Evolutionary conservation across 169 alveolate species (phyloP), one percentile per base, ranked within the genome.

Genomic region (Plasmodium knowlesi): DNA sequence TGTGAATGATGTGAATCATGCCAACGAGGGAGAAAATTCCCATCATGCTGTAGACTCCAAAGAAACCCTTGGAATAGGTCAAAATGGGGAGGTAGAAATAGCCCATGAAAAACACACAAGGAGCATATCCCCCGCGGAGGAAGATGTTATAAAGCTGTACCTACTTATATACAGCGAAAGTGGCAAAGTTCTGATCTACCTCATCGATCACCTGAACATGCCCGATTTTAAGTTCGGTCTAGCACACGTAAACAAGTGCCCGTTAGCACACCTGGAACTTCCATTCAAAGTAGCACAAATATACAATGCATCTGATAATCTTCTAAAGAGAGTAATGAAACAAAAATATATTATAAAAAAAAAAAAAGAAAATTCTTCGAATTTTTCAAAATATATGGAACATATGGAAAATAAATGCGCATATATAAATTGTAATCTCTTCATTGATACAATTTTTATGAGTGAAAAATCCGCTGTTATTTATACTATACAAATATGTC

Each of bases 401-500:
- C 84, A 91, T 82, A 91, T 91, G 37, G 34, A 25, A 5, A 91
- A 81, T n/a, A 91, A 91, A 91, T 73, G 72, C 25, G 34, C 37
- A n/a, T 91, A 72, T 76, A 28, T 91, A 67, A 70, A 72, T 41
- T 81, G 22, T 70, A 70, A 91, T 54, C 71, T 82, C 70, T 91
- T 91, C 43, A 19, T 91, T 34, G 92, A 91, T 30, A 34, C 82
- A 50, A 22, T 91, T 91, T 53, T 70, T 32, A 16, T 91, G 34
- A 82, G 19, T 70, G 95, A 82, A 43, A 46, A 70, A 4, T 37
- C 28, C 4, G 95, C 92, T 32, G 37, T 16, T 19, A 41, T 91
- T 16, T 91, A 81, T 54, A 91, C 95, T 5, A 82, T 91, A 19
- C 95, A 91, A 71, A 91, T 91, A n/a, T 54, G 53, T 32, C 76